phyloP scores from a whole-genome alignment of 2,329 filamentous ascomycete genomes.

The Cercospora nicotianae region DNA sequence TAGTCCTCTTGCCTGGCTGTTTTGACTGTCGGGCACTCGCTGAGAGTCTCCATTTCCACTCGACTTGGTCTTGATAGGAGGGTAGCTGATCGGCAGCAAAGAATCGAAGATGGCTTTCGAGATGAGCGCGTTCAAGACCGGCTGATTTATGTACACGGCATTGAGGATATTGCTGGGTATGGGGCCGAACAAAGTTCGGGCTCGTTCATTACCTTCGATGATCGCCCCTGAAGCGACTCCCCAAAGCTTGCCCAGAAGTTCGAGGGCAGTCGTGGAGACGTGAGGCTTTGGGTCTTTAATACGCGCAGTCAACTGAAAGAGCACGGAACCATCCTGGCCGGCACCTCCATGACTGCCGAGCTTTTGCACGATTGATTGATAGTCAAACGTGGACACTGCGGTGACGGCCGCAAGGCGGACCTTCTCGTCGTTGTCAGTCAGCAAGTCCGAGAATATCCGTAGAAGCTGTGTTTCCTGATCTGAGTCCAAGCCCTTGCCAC shows the following conservation, averaged over 20 bases:
- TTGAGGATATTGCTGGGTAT: constrained; percentile 85
- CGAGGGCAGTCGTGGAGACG: constrained; percentile 85
- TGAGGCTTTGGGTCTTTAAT: constrained; percentile 80
- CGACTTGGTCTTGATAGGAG: constrained; percentile 61
- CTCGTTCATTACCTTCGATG: constrained; percentile 74
- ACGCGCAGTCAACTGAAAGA: constrained; percentile 80
- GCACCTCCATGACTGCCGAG: constrained; percentile 75
- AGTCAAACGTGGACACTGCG: constrained; percentile 75
- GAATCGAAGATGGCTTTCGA: constrained; percentile 84
- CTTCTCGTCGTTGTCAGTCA: constrained; percentile 85
- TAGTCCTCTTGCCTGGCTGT: constrained; percentile 45
- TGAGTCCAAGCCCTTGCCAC: constrained; percentile 80
- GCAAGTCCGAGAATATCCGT: constrained; percentile 68
- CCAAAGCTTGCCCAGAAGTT: constrained; percentile 82
- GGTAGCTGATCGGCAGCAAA: constrained; percentile 85
- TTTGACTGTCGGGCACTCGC: constrained; percentile 59
- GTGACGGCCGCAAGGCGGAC: constrained; percentile 88
- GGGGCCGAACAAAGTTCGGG: constrained; percentile 71
- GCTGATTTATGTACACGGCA: constrained; percentile 85
- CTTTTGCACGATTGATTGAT: constrained; percentile 78
- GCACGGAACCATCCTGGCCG: constrained; percentile 71
- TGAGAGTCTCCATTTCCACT: constrained; percentile 58
- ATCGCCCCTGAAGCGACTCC: constrained; percentile 89
- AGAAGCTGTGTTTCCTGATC: constrained; percentile 78
- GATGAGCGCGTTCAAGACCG: constrained; percentile 78